Conservation (phyloP, 2,329 filamentous ascomycete genomes). For the Drechslerella stenobrocha region DNA sequence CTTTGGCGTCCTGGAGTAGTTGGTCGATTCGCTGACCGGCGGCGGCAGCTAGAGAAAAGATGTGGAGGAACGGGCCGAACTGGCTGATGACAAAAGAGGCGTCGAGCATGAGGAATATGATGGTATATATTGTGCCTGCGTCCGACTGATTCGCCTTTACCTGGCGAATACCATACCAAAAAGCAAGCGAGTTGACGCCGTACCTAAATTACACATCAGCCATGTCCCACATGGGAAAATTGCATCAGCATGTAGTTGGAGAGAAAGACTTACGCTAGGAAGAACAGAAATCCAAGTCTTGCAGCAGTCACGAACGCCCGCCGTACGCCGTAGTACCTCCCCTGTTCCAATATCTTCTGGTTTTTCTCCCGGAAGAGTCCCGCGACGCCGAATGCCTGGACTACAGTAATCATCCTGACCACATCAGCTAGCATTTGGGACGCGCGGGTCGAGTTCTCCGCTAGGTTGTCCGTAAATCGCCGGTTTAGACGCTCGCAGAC, state of each 20-base stretch:
- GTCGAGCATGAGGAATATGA: slow-evolving; percentile 68
- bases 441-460: slow-evolving; percentile 57
- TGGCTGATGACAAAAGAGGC: slow-evolving; percentile 67
- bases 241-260: not conserved
- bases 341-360: slow-evolving; percentile 23
- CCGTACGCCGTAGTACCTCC: slow-evolving; percentile 55
- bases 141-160: slow-evolving; percentile 57
- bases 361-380: slow-evolving; percentile 35
- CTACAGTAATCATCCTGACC: slow-evolving; percentile 58
- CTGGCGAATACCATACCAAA: slow-evolving; percentile 67
- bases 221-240: too few species aligned
- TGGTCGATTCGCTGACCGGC: slow-evolving; percentile 55
- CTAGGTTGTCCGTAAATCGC: slow-evolving; percentile 56
- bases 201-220: slow-evolving; percentile 55
- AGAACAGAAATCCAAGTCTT: slow-evolving; percentile 67
- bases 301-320: slow-evolving; percentile 64
- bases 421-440: slow-evolving; percentile 58
- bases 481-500: slow-evolving; percentile 59
- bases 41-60: slow-evolving; percentile 61
- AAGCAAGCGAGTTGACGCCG: slow-evolving; percentile 68
- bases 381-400: slow-evolving; percentile 58
- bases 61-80: slow-evolving; percentile 66
- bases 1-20: slow-evolving; percentile 34
- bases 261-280: slow-evolving; percentile 60
- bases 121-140: slow-evolving; percentile 65